phyloP scores from a whole-genome alignment of 306 rosid species.

The Cucumis cinereus region DNA sequence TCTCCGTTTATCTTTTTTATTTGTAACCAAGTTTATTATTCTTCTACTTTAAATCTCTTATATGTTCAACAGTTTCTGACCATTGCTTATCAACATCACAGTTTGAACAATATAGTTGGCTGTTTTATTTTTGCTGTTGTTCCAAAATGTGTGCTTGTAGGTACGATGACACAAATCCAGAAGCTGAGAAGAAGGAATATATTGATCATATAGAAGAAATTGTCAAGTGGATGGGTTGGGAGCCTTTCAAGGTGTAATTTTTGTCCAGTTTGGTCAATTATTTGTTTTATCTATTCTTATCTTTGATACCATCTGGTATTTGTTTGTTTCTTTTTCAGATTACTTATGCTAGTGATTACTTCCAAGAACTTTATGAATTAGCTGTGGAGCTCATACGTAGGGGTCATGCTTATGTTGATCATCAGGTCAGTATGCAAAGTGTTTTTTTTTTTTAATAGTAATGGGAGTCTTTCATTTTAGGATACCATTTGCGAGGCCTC shows the following conservation, averaged over 20 bases:
- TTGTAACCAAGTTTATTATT: background rate
- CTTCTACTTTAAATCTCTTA: background rate
- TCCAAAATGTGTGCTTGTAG: constrained; percentile 24
- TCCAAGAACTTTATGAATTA: constrained; percentile 80
- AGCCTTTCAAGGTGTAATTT: constrained; percentile 62
- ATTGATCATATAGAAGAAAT: constrained; percentile 94
- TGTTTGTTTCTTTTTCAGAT: constrained; percentile 36
- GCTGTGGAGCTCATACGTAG: constrained; percentile 86
- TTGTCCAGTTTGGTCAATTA: background rate
- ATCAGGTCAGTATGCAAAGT: constrained; percentile 45
- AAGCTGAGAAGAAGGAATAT: constrained; percentile 89
- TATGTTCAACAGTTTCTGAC: background rate
- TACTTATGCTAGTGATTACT: constrained; percentile 89
- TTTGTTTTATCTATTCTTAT: background rate
- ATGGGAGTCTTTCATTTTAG: background rate
- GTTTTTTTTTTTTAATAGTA: background rate
- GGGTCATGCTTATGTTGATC: constrained; percentile 93
- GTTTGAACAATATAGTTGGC: background rate
- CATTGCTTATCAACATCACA: background rate
- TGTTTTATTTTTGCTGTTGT: background rate
- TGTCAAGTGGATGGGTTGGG: constrained; percentile 99
- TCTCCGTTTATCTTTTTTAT: background rate
- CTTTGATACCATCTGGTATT: constrained; percentile 5
- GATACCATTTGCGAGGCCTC: background rate
- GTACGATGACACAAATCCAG: constrained; percentile 94